Percentiles rank a stretch among this genome's conserved stretches.
Evolutionary conservation across 1,284 basidiomycete genomes (phyloP).

Genomic region (Sanghuangporus sanghuang): DNA sequence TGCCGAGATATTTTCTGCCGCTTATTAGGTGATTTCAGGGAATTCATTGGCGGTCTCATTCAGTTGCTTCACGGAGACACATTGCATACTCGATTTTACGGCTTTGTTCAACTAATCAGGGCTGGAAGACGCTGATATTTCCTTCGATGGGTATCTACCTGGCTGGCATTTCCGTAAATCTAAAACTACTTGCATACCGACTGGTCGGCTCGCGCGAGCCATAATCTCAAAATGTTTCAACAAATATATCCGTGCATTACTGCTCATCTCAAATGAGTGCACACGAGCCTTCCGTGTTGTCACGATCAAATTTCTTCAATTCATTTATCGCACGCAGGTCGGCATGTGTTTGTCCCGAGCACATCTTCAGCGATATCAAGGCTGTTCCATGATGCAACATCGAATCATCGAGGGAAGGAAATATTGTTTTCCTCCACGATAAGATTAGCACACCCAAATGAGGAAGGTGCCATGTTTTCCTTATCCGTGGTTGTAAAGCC

Average conservation of each 20-base stretch:
- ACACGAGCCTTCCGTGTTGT: no score
- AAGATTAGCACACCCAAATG: background rate
- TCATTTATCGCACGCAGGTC: no score
- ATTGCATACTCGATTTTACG: constrained; percentile 57
- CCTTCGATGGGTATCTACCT: background rate
- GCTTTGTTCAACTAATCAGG: constrained; percentile 35
- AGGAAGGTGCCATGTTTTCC: background rate
- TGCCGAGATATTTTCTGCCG: background rate
- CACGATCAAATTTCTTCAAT: no score
- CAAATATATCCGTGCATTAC: background rate
- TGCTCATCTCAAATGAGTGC: no score
- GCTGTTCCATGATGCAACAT: no score
- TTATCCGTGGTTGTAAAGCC: background rate
- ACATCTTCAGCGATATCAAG: no score
- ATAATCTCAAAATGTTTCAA: background rate
- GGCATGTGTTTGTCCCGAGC: no score
- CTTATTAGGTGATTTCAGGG: constrained; percentile 43
- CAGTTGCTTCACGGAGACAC: constrained; percentile 71
- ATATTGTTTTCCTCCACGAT: background rate
- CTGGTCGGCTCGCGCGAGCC: background rate
- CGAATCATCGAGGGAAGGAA: background rate
- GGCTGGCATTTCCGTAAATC: background rate
- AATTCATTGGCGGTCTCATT: constrained; percentile 71
- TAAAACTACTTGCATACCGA: background rate
- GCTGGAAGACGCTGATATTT: constrained; percentile 19